A percentile compares a stretch with the other conserved stretches of the same genome.
Evolutionary conservation across 202 grass and related monocot species (phyloP).

Genomic region (Carex arenaria): DNA sequence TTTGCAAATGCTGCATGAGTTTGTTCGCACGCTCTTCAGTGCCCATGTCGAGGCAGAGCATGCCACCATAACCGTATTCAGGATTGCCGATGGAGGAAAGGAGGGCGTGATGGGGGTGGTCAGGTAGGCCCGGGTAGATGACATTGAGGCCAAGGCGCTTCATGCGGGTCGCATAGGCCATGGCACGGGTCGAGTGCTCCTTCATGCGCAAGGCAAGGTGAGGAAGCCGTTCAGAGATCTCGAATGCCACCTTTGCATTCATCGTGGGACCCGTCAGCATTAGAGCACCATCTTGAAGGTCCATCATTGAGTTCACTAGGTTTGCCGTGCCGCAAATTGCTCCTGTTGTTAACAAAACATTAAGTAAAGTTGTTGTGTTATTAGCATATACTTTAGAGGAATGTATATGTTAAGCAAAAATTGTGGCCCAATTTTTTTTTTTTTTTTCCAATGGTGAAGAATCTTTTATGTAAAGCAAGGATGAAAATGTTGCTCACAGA

Average conservation of each 20-base stretch:
- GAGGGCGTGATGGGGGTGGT: constrained; percentile 71
- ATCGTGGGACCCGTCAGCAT: constrained; percentile 92
- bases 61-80: constrained; percentile 72
- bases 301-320: constrained; percentile 95
- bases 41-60: constrained; percentile 96
- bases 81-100: constrained; percentile 48
- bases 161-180: constrained; percentile 69
- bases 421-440: background rate
- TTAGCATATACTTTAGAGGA: background rate
- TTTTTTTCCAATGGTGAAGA: background rate
- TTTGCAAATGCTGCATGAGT: constrained; percentile 96
- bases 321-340: constrained; percentile 83
- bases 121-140: constrained; percentile 66
- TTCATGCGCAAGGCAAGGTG: constrained; percentile 88
- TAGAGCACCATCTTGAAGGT: constrained; percentile 72
- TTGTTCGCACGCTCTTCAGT: constrained; percentile 79
- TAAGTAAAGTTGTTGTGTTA: background rate
- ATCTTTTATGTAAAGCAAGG: background rate
- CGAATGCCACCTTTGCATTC: constrained; percentile 97
- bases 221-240: constrained; percentile 74
- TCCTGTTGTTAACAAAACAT: constrained; percentile 27
- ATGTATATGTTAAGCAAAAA: background rate
- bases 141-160: constrained; percentile 58
- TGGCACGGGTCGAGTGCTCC: constrained; percentile 77
- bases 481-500: background rate